Evolutionary conservation across 2,329 filamentous ascomycete genomes (phyloP).

Genomic region (Fusarium hostae): DNA sequence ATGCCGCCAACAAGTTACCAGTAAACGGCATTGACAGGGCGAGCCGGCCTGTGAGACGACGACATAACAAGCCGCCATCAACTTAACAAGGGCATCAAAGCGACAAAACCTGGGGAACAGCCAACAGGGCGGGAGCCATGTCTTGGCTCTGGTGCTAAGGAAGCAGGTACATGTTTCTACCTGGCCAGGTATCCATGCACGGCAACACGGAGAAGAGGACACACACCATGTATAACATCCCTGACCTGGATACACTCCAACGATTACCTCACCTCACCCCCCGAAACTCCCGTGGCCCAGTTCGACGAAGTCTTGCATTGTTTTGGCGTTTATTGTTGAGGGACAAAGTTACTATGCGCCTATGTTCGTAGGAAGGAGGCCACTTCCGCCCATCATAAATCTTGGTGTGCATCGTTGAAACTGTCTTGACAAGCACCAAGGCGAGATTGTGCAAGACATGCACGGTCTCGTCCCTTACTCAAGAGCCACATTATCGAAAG

Average conservation of each 20-base stretch:
- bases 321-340: conserved; percentile 1
- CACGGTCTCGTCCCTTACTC: conserved; percentile 24
- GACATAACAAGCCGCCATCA: conserved; percentile 1
- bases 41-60: conserved; percentile 37
- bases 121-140: conserved; percentile 38
- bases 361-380: background rate
- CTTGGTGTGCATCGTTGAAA: conserved; percentile 13
- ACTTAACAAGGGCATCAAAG: conserved; percentile 20
- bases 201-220: background rate
- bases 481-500: conserved; percentile 21
- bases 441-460: conserved; percentile 18
- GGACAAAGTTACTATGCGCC: background rate
- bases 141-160: conserved; percentile 38
- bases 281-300: conserved; percentile 18
- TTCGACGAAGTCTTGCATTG: conserved; percentile 14
- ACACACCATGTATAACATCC: conserved; percentile 9
- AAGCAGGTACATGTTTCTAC: conserved; percentile 37
- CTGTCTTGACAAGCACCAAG: conserved; percentile 3
- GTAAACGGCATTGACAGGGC: conserved; percentile 33
- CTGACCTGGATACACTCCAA: conserved; percentile 18
- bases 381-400: conserved; percentile 15
- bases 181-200: conserved; percentile 17
- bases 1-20: conserved; percentile 10
- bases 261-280: conserved; percentile 18
- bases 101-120: conserved; percentile 45